phyloP scores from a whole-genome alignment of 345 rosid species.

The Ceriops tagal region DNA sequence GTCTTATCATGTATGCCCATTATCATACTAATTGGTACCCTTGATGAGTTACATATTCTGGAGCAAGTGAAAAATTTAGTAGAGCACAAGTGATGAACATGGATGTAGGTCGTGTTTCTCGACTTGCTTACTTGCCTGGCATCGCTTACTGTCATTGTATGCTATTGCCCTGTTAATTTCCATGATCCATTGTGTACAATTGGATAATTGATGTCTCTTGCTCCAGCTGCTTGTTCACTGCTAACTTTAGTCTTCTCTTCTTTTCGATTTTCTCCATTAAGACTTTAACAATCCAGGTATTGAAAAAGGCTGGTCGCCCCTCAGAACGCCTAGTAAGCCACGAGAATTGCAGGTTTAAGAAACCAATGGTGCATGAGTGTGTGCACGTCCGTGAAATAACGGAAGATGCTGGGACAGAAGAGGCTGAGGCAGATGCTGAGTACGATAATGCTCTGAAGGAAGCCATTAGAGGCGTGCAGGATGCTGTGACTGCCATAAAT shows the following conservation, averaged over 20 bases:
- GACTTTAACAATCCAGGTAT: conserved; percentile 82
- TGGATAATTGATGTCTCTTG: too few relatives aligned
- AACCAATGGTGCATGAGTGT: conserved; percentile 70
- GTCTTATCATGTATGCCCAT: too few relatives aligned
- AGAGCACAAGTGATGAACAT: too few relatives aligned
- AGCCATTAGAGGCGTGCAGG: conserved; percentile 88
- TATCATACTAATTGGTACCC: too few relatives aligned
- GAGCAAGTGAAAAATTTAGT: too few relatives aligned
- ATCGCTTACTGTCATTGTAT: too few relatives aligned
- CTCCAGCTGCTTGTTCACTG: not conserved
- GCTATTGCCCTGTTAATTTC: too few relatives aligned
- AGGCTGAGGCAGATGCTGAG: conserved; percentile 85
- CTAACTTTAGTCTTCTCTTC: not conserved
- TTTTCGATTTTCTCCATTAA: conserved; percentile 12
- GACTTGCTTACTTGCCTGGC: too few relatives aligned
- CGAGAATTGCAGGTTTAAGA: conserved; percentile 63
- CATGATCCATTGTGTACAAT: too few relatives aligned
- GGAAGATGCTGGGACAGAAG: conserved; percentile 80
- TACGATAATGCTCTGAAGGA: conserved; percentile 76
- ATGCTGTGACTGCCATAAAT: conserved; percentile 70
- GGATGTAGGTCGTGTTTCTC: too few relatives aligned
- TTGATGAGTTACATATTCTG: too few relatives aligned
- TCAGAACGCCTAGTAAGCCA: conserved; percentile 74
- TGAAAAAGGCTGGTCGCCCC: conserved; percentile 84
- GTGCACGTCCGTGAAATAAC: conserved; percentile 85